Conservation (phyloP, 495 filamentous ascomycete species). For the Bryoglossum gracile region DNA sequence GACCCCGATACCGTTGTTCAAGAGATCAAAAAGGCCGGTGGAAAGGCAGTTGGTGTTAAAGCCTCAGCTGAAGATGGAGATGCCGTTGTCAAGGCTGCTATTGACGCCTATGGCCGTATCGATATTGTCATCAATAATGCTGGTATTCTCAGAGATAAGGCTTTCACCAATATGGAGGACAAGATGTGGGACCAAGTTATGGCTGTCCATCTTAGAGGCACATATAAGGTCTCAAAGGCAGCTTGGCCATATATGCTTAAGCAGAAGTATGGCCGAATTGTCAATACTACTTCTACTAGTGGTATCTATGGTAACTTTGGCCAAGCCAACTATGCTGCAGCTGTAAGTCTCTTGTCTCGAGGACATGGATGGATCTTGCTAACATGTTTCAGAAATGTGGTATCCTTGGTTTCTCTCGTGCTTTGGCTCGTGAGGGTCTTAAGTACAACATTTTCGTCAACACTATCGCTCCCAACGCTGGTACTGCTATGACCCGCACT, state of each 20-base stretch:
- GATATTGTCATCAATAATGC: conserved; percentile 97
- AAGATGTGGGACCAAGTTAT: conserved; percentile 87
- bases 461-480: conserved; percentile 96
- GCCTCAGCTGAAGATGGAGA: conserved; percentile 92
- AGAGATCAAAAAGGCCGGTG: conserved; percentile 85
- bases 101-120: conserved; percentile 88
- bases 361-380: conserved; percentile 10
- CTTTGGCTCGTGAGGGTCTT: conserved; percentile 83
- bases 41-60: conserved; percentile 89
- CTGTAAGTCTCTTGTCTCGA: conserved; percentile 44
- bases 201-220: conserved; percentile 87
- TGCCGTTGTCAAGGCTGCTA: conserved; percentile 81
- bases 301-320: conserved; percentile 99
- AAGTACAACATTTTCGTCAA: conserved; percentile 99
- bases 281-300: conserved; percentile 94
- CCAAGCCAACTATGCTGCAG: conserved; percentile 95
- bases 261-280: conserved; percentile 95
- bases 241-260: conserved; percentile 97
- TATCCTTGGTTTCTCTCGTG: conserved; percentile 91
- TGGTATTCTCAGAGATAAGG: conserved; percentile 95
- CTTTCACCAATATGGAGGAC: conserved; percentile 96
- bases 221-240: conserved; percentile 95
- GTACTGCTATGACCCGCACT: conserved; percentile 89
- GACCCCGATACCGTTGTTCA: conserved; percentile 89
- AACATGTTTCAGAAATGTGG: conserved; percentile 63